Percentiles rank a stretch among this genome's conserved stretches.
phyloP scores from a whole-genome alignment of 768 basidiomycete species.

The Paxillus involutus region DNA sequence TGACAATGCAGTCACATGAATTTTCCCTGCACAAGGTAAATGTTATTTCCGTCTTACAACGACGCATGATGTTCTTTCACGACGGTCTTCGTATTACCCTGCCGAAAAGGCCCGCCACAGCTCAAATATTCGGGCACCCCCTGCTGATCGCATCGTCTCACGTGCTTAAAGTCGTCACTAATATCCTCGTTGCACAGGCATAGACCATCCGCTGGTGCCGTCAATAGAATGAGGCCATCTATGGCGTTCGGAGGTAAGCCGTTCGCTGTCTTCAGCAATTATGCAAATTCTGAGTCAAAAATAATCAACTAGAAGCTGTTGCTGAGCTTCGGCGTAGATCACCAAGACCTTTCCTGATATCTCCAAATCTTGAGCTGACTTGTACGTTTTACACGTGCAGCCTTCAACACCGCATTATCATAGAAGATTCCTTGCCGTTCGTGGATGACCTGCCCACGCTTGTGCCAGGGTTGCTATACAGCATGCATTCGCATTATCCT shows the following conservation, averaged over 20 bases:
- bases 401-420: too few relatives aligned
- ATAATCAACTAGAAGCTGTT: constrained; percentile 89
- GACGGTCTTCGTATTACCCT: constrained; percentile 88
- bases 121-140: constrained; percentile 84
- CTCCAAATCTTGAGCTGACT: not conserved
- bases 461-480: too few relatives aligned
- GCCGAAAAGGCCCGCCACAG: constrained; percentile 95
- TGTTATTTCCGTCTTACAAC: not conserved
- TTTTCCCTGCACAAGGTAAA: constrained; percentile 7
- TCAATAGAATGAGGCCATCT: not conserved
- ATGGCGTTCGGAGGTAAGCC: constrained; percentile 8
- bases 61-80: constrained; percentile 42
- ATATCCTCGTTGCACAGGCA: not conserved
- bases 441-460: too few relatives aligned
- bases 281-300: not conserved
- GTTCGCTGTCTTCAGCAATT: not conserved
- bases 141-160: constrained; percentile 46
- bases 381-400: not conserved
- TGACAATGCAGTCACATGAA: not conserved
- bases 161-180: not conserved
- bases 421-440: too few relatives aligned
- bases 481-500: too few relatives aligned
- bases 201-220: too few relatives aligned
- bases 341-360: constrained; percentile 36
- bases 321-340: constrained; percentile 74